Percentiles rank a stretch among this genome's conserved stretches.
phyloP scores from a whole-genome alignment of 345 rosid species.

The Brassica juncea region DNA sequence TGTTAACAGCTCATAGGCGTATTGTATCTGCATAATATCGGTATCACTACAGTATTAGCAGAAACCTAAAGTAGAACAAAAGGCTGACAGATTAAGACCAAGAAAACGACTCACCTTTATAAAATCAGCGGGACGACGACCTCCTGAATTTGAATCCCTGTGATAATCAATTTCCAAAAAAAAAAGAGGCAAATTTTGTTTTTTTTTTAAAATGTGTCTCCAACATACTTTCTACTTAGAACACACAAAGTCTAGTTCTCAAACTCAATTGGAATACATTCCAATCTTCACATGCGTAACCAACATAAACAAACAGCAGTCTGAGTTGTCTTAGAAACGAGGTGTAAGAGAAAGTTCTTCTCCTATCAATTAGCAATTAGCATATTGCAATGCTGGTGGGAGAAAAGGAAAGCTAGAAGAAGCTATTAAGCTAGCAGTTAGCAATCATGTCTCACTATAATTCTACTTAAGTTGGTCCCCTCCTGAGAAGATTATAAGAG shows the following conservation, averaged over 20 bases:
- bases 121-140: slow-evolving; percentile 51
- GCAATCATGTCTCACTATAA: neutral
- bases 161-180: slow-evolving; percentile 19
- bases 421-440: neutral
- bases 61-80: neutral
- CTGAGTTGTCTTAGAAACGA: neutral
- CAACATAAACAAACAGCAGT: slow-evolving; percentile 8
- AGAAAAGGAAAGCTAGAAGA: neutral
- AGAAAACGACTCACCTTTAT: slow-evolving; percentile 54
- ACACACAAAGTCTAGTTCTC: slow-evolving; percentile 23
- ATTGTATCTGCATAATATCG: slow-evolving; percentile 58
- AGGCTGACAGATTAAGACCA: neutral
- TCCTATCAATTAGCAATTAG: neutral
- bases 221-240: neutral
- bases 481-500: neutral
- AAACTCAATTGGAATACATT: neutral
- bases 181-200: neutral
- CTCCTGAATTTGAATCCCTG: slow-evolving; percentile 62
- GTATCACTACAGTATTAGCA: neutral
- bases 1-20: slow-evolving; percentile 78
- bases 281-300: slow-evolving; percentile 8
- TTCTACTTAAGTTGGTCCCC: neutral
- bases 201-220: neutral
- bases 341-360: neutral
- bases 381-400: neutral